phyloP scores from a whole-genome alignment of 192 early-diverging fungal species.

The Diversispora eburnea region DNA sequence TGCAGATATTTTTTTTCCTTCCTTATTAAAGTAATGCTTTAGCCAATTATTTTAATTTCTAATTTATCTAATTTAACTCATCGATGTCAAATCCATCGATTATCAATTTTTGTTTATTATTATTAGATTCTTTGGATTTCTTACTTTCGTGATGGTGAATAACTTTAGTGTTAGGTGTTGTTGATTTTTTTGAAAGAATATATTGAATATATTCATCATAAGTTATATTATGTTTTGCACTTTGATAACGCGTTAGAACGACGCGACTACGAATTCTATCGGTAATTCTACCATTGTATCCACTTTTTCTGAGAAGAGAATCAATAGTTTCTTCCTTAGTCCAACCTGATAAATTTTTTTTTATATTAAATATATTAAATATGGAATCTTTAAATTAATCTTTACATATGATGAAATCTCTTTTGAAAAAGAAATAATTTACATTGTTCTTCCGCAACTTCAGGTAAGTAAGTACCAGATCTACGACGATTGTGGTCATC shows the following conservation, averaged over 20 bases:
- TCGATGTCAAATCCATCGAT: too few species aligned
- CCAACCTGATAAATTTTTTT: conserved; percentile 52
- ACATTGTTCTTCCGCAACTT: conserved; percentile 81
- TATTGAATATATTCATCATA: conserved; percentile 68
- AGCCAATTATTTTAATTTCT: too few species aligned
- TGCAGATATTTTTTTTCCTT: too few species aligned
- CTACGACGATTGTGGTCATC: conserved; percentile 44
- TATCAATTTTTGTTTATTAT: too few species aligned
- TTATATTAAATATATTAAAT: neutral
- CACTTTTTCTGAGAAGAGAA: conserved; percentile 83
- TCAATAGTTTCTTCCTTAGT: conserved; percentile 80
- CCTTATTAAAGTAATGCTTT: too few species aligned
- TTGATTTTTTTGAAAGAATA: neutral
- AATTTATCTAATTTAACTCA: too few species aligned
- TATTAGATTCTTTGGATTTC: neutral
- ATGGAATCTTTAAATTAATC: too few species aligned
- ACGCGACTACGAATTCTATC: conserved; percentile 54
- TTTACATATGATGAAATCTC: too few species aligned
- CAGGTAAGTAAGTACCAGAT: conserved; percentile 89
- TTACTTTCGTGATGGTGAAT: neutral
- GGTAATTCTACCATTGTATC: conserved; percentile 63
- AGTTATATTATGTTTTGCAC: conserved; percentile 61
- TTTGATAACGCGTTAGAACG: conserved; percentile 81
- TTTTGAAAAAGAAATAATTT: neutral
- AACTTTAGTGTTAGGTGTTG: neutral